Percentiles rank a stretch among this genome's conserved stretches.
Conservation (phyloP, 495 filamentous ascomycete species). For the Penicillium samsonianum region DNA sequence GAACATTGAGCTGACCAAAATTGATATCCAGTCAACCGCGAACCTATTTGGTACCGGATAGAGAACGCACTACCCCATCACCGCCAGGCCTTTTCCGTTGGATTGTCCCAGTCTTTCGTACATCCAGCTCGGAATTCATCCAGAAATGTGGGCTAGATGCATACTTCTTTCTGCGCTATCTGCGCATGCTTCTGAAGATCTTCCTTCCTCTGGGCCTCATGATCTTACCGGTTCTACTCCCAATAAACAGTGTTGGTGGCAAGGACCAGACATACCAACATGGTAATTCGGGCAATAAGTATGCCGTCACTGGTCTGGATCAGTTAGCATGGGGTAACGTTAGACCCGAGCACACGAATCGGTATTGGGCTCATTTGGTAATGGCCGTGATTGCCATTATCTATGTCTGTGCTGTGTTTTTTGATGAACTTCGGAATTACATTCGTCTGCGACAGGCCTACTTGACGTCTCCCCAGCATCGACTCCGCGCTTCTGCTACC, state of each 20-base stretch:
- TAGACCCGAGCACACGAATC: constrained; percentile 61
- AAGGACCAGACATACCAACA: constrained; percentile 56
- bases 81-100: constrained; percentile 70
- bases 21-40: constrained; percentile 65
- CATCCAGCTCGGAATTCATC: constrained; percentile 83
- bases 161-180: constrained; percentile 95
- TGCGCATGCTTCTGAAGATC: constrained; percentile 90
- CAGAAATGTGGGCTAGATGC: constrained; percentile 95
- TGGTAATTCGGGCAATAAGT: constrained; percentile 37
- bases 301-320: constrained; percentile 70
- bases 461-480: constrained; percentile 92
- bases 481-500: constrained; percentile 91
- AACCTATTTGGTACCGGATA: constrained; percentile 88
- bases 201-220: constrained; percentile 79
- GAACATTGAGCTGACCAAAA: constrained; percentile 11
- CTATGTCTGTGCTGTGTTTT: constrained; percentile 88
- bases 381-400: constrained; percentile 78
- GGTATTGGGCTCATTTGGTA: constrained; percentile 88
- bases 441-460: constrained; percentile 93
- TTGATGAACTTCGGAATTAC: constrained; percentile 83
- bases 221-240: constrained; percentile 82
- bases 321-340: constrained; percentile 90
- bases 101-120: constrained; percentile 70
- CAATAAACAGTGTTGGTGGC: constrained; percentile 77
- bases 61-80: constrained; percentile 74